Conservation (phyloP, 495 filamentous ascomycete genomes). For the Penicillium robsamsonii region DNA sequence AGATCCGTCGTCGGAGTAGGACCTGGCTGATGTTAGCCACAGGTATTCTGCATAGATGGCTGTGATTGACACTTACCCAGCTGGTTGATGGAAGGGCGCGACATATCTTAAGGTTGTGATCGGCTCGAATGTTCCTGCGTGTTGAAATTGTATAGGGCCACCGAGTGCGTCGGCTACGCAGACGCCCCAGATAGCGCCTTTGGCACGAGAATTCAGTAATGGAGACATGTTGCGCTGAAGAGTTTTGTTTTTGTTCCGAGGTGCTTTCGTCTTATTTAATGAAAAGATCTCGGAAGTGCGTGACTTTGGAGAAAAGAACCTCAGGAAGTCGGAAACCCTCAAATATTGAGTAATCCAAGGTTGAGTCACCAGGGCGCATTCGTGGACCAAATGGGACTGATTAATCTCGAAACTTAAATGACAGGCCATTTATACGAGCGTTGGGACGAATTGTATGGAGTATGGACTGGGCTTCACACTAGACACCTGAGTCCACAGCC, state of each 20-base stretch:
- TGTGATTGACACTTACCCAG: slow-evolving; percentile 18
- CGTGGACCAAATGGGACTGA: background rate
- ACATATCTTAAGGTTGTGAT: slow-evolving; percentile 31
- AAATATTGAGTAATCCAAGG: background rate
- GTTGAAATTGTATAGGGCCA: slow-evolving; percentile 43
- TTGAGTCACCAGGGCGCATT: background rate
- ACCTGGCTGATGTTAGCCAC: slow-evolving; percentile 20
- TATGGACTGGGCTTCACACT: background rate
- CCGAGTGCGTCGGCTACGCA: slow-evolving; percentile 51
- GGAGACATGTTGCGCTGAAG: slow-evolving; percentile 5
- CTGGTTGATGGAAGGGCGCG: slow-evolving; percentile 21
- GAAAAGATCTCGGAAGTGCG: background rate
- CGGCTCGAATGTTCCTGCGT: slow-evolving; percentile 36
- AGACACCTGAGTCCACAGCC: background rate
- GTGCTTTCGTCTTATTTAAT: background rate
- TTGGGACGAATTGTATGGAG: background rate
- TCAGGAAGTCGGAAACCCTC: background rate
- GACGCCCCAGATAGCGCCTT: slow-evolving; percentile 44
- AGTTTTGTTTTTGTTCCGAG: too few species aligned
- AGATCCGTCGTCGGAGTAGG: slow-evolving; percentile 49
- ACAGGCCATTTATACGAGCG: too few species aligned
- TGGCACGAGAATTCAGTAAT: slow-evolving; percentile 26
- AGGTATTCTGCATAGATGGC: background rate
- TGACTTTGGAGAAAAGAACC: background rate
- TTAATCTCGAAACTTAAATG: background rate